phyloP scores from a whole-genome alignment of 768 basidiomycete species.

The Psilocybe azurescens region DNA sequence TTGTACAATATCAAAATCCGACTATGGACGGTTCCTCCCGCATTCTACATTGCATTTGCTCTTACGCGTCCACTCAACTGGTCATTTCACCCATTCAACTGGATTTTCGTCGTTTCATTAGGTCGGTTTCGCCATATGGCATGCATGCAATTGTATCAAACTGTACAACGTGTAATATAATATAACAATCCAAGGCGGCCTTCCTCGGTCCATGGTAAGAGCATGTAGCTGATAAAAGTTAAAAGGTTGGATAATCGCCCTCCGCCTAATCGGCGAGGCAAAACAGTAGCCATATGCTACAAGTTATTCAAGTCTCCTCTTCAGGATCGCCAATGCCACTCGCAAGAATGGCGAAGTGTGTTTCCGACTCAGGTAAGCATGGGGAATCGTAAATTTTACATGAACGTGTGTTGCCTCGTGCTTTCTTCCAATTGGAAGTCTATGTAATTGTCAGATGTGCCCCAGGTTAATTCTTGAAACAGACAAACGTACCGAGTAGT shows the following conservation, averaged over 20 bases:
- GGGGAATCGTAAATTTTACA: conserved; percentile 99
- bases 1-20: conserved; percentile 27
- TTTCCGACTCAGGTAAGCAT: conserved; percentile 95
- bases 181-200: conserved; percentile 23
- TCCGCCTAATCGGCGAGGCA: background rate
- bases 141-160: conserved; percentile 29
- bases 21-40: conserved; percentile 39
- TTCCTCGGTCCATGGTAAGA: conserved; percentile 7
- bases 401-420: conserved; percentile 87
- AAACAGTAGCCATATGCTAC: background rate
- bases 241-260: background rate
- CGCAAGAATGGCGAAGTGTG: conserved; percentile 89
- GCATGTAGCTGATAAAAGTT: conserved; percentile 5
- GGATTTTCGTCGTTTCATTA: conserved; percentile 32
- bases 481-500: conserved; percentile 77
- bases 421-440: conserved; percentile 92
- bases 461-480: conserved; percentile 6
- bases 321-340: conserved; percentile 96
- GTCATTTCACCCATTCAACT: conserved; percentile 53
- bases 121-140: conserved; percentile 16
- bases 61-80: conserved; percentile 41
- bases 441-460: conserved; percentile 32
- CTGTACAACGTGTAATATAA: conserved; percentile 25
- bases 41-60: conserved; percentile 23
- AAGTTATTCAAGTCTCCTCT: conserved; percentile 63